These are phyloP conservation scores for Tilletiopsis washingtonensis DNA, from an alignment of 1,284 basidiomycete genomes.

Conservation along the genomic window DNA sequence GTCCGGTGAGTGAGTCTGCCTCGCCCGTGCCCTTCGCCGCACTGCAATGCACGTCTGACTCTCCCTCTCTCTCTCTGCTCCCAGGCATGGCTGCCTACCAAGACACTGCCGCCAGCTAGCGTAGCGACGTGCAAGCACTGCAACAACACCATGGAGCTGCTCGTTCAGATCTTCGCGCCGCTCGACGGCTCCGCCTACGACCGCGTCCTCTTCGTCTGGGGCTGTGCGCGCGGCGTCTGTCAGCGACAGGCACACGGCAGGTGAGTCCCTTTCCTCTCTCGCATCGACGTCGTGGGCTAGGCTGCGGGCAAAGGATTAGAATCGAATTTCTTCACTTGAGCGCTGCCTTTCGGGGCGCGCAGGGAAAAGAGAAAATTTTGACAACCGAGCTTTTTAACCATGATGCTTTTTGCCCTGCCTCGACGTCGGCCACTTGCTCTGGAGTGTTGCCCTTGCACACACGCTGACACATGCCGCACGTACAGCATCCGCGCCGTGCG, in stretches of 20 bases:
- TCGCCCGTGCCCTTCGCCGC: background rate
- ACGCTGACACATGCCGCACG: background rate
- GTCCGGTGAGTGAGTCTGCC: constrained; percentile 7
- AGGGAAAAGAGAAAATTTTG: constrained; percentile 45
- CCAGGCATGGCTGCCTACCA: constrained; percentile 36
- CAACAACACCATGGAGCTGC: constrained; percentile 39
- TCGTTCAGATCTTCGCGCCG: constrained; percentile 46
- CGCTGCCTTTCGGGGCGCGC: background rate
- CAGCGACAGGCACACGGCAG: constrained; percentile 31
- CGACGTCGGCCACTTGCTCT: background rate
- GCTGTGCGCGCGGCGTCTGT: constrained; percentile 34
- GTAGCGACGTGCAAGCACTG: constrained; percentile 27
- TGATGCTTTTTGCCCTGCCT: constrained; percentile 27
- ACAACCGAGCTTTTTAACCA: constrained; percentile 47
- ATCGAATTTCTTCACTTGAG: constrained; percentile 48
- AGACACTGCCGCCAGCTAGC: constrained; percentile 15
- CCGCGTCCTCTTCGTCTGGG: constrained; percentile 43
- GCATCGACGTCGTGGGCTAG: background rate
- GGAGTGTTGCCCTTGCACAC: background rate
- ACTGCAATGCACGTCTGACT: background rate
- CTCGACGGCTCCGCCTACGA: constrained; percentile 41
- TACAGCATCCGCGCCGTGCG: constrained; percentile 40
- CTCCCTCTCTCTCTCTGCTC: background rate
- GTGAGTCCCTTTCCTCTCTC: constrained; percentile 17
- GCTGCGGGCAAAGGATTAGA: constrained; percentile 37